phyloP scores from a whole-genome alignment of 768 basidiomycete genomes.

The Fomitopsis serialis region DNA sequence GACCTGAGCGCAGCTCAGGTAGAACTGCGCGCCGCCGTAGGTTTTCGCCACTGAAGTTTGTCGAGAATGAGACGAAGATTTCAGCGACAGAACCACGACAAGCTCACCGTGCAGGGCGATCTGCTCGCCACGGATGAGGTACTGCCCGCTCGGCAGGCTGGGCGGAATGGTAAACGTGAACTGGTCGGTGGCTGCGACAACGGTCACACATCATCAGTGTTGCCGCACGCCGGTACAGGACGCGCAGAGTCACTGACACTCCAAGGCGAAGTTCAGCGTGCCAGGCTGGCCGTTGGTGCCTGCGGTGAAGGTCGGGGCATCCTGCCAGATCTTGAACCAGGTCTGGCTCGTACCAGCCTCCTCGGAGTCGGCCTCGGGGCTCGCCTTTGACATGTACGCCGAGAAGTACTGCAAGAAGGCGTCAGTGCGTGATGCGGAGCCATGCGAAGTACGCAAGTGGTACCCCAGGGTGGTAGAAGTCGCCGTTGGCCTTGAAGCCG shows the following conservation, averaged over 20 bases:
- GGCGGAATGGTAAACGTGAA: constrained; percentile 25
- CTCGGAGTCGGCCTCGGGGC: constrained; percentile 21
- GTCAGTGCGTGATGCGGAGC: not conserved
- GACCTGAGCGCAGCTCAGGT: constrained; percentile 26
- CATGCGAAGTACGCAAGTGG: not conserved
- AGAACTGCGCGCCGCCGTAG: constrained; percentile 26
- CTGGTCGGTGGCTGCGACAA: constrained; percentile 12
- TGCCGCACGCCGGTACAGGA: not conserved
- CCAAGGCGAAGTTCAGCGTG: constrained; percentile 21
- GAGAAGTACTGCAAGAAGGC: constrained; percentile 17
- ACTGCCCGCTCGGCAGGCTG: constrained; percentile 23
- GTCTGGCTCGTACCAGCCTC: constrained; percentile 37
- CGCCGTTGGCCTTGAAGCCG: constrained; percentile 23
- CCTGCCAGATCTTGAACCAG: constrained; percentile 42
- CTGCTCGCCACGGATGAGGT: constrained; percentile 27
- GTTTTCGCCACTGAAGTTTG: constrained; percentile 5
- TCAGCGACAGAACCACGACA: not conserved
- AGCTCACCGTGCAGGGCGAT: constrained; percentile 23
- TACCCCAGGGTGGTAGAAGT: constrained; percentile 23
- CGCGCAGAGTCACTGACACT: constrained; percentile 8
- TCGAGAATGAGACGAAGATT: not conserved
- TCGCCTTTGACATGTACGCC: constrained; percentile 27
- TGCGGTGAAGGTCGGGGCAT: constrained; percentile 19
- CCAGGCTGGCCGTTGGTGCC: constrained; percentile 2
- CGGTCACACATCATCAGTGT: no score